A percentile compares a stretch with the other conserved stretches of the same genome.
Evolutionary conservation across 176 grass and related monocot genomes (phyloP).

Genomic region (Secale cereale): DNA sequence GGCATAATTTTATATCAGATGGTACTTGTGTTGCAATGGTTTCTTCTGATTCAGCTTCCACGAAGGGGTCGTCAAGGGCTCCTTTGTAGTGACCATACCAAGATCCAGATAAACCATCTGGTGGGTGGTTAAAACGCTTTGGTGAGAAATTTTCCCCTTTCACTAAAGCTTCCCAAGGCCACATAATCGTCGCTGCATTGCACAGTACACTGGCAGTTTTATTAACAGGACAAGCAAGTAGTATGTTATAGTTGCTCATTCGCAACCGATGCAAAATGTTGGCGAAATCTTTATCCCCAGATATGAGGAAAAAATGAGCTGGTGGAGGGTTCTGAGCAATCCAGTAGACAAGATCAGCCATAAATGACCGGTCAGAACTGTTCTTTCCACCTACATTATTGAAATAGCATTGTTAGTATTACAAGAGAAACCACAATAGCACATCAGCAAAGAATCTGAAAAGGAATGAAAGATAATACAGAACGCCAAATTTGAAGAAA

Average conservation of each 20-base stretch:
- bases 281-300: slow-evolving; percentile 74
- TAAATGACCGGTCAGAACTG: slow-evolving; percentile 79
- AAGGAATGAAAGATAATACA: neutral
- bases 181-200: slow-evolving; percentile 83
- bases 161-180: slow-evolving; percentile 75
- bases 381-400: slow-evolving; percentile 77
- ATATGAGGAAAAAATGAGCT: slow-evolving; percentile 89
- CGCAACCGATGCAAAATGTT: slow-evolving; percentile 84
- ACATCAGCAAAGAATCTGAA: neutral
- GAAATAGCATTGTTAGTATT: slow-evolving; percentile 27
- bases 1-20: slow-evolving; percentile 17
- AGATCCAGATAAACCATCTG: slow-evolving; percentile 79
- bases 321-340: slow-evolving; percentile 86
- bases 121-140: slow-evolving; percentile 74
- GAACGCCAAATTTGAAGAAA: neutral
- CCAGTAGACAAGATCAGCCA: slow-evolving; percentile 83
- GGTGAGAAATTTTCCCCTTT: slow-evolving; percentile 59
- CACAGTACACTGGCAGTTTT: slow-evolving; percentile 33
- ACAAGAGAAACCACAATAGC: slow-evolving; percentile 3
- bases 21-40: slow-evolving; percentile 25
- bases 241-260: slow-evolving; percentile 95
- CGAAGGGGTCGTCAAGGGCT: slow-evolving; percentile 61
- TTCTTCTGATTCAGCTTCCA: slow-evolving; percentile 43
- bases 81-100: slow-evolving; percentile 90
- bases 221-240: slow-evolving; percentile 57